These are phyloP conservation scores for Priceomyces melissophilus DNA, from an alignment of 805 yeast species.

Conservation along the genomic window DNA sequence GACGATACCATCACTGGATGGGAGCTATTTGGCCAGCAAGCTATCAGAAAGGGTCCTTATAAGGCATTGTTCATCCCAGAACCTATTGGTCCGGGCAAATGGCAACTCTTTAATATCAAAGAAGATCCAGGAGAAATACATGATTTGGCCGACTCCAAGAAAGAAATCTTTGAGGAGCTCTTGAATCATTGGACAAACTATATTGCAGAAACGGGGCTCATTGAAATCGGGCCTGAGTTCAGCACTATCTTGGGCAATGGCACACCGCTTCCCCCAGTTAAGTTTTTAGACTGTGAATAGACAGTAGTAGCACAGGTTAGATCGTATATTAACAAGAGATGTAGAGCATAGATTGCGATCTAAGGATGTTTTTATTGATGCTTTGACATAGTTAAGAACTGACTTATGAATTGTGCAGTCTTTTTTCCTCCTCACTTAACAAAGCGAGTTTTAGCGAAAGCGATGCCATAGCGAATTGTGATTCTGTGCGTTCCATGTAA, in stretches of 20 bases:
- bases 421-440: no score
- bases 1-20: conserved; percentile 50
- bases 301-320: no score
- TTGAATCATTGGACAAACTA: conserved; percentile 49
- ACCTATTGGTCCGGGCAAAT: conserved; percentile 46
- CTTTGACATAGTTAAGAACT: no score
- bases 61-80: conserved; percentile 49
- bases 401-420: no score
- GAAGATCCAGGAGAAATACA: conserved; percentile 50
- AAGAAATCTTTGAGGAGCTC: conserved; percentile 38
- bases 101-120: conserved; percentile 46
- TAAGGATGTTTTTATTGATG: no score
- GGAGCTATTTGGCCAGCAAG: conserved; percentile 58
- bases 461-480: no score
- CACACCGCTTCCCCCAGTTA: conserved; percentile 1
- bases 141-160: conserved; percentile 38
- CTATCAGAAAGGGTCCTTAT: conserved; percentile 47
- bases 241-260: conserved; percentile 1
- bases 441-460: no score
- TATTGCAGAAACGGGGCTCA: conserved; percentile 49
- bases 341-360: no score
- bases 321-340: no score
- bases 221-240: conserved; percentile 2
- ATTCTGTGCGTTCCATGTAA: no score
- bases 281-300: conserved; percentile 1